A percentile compares a stretch with the other conserved stretches of the same genome.
Evolutionary conservation across 805 yeast genomes (phyloP).

Genomic region (Debaryomyces castellii): DNA sequence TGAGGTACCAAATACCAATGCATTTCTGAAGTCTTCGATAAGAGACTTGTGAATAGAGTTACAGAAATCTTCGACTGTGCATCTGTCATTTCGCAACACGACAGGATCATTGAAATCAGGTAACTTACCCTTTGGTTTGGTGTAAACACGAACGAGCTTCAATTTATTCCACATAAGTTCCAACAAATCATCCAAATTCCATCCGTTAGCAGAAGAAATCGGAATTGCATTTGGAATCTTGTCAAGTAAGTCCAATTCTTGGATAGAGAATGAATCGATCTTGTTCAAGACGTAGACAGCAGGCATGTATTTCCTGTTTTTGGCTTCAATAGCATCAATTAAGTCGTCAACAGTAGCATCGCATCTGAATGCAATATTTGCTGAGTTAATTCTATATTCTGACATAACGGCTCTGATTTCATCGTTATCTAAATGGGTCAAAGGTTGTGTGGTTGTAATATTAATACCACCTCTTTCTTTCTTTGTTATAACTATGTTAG

Average conservation of each 20-base stretch:
- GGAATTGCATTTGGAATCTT: constrained; percentile 98
- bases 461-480: constrained; percentile 96
- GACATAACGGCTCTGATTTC: constrained; percentile 95
- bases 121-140: constrained; percentile 91
- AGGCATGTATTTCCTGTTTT: constrained; percentile 90
- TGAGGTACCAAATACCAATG: constrained; percentile 88
- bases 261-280: constrained; percentile 90
- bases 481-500: constrained; percentile 86
- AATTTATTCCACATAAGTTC: constrained; percentile 95
- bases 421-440: constrained; percentile 88
- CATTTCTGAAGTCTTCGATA: constrained; percentile 90
- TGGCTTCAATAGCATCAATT: constrained; percentile 90
- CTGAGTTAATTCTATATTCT: constrained; percentile 92
- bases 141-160: constrained; percentile 90
- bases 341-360: constrained; percentile 97
- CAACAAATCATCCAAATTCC: constrained; percentile 94
- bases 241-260: constrained; percentile 86
- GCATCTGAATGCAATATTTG: constrained; percentile 94
- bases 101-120: constrained; percentile 97
- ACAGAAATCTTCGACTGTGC: constrained; percentile 94
- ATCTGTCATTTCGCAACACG: constrained; percentile 77
- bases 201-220: constrained; percentile 90
- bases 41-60: constrained; percentile 91
- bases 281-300: constrained; percentile 93
- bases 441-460: constrained; percentile 88